Base-by-base conservation (phyloP, 345 rosid genomes). In the Eucalyptus cladocalyx region DNA sequence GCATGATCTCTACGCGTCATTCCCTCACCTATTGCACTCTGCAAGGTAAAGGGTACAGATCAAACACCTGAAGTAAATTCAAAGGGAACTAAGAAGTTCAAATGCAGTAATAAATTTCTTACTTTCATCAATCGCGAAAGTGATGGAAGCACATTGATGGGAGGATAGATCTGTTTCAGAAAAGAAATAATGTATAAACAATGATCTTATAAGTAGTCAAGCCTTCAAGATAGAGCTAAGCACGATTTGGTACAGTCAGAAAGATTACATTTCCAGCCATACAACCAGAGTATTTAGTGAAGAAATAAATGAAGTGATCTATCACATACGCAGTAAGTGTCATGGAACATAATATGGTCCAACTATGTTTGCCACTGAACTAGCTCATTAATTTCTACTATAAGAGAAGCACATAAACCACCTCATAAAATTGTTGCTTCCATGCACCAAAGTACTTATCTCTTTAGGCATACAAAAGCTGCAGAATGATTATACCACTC, bases 11-110 rank as follows among this genome's bases (percentile, higher is more conserved):
- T 90, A 13, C 98, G 97, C 88, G 99, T 97, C 99, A 97, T 97
- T 45, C 99, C 99, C 91, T 97, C 99, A 4, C 99, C 99, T 91
- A 97, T 97, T 89, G 99, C 99, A 92, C 99, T 97, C 99, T 97
- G 91, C 88, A 89, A 86, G 42, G 72, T 34, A 21, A 81, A 5
- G 14, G 21, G n/a, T 34, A 76, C 47, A 21, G 47, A 51, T 23
- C 50, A 80, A 86, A 86, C 47, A 86, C 49, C 30, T 53, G 45
- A 49, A 13, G n/a, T 34, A 53, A 54, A 54, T 86, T 43, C 62
- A n/a, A 43, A 88, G 87, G 49, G 30, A 62, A 65, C 42, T 23
- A 37, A 60, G 67, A 42, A 80, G 24, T 50, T 88, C 12, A 18
- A 43, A 47, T 69, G 58, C 69, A 26, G 62, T 43, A 50, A 88